A percentile compares a stretch with the other conserved stretches of the same genome.
Conservation (phyloP, 768 basidiomycete species). For the Grammothele lineata region DNA sequence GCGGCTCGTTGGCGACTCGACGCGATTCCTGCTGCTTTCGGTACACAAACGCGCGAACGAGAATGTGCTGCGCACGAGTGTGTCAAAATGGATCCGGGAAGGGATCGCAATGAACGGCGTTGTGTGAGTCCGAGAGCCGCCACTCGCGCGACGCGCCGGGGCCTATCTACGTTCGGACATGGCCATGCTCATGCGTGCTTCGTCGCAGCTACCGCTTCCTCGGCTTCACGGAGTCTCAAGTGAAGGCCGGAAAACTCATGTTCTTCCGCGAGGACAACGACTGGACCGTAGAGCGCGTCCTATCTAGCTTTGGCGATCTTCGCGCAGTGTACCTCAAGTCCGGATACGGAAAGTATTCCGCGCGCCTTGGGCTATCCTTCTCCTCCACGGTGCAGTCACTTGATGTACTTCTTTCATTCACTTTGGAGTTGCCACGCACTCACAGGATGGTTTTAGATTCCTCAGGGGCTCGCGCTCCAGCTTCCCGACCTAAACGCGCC, state of each 20-base stretch:
- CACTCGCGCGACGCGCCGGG: too few relatives aligned
- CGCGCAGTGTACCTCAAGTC: conserved; percentile 6
- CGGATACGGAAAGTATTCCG: conserved; percentile 18
- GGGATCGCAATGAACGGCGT: conserved; percentile 3
- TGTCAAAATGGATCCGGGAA: conserved; percentile 5
- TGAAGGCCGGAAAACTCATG: conserved; percentile 16
- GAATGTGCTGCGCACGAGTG: background rate
- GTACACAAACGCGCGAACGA: background rate
- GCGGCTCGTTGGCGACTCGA: conserved; percentile 13
- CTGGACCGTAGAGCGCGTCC: conserved; percentile 15
- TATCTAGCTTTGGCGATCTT: conserved; percentile 11
- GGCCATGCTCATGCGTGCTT: too few relatives aligned
- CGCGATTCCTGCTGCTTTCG: conserved; percentile 13
- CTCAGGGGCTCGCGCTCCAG: background rate
- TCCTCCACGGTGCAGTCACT: conserved; percentile 16
- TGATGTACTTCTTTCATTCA: conserved; percentile 6
- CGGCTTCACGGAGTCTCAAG: conserved; percentile 15
- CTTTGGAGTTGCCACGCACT: too few relatives aligned
- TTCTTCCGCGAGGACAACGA: conserved; percentile 16
- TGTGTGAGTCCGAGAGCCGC: conserved; percentile 3
- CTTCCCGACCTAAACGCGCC: conserved; percentile 10
- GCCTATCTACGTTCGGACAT: too few relatives aligned
- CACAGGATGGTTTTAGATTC: background rate
- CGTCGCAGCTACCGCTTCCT: conserved; percentile 14
- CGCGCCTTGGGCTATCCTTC: conserved; percentile 17